Evolutionary conservation across 129 eudicot species (phyloP), one percentile per base, ranked within the genome.

Genomic region (Pulicaria dysenterica): DNA sequence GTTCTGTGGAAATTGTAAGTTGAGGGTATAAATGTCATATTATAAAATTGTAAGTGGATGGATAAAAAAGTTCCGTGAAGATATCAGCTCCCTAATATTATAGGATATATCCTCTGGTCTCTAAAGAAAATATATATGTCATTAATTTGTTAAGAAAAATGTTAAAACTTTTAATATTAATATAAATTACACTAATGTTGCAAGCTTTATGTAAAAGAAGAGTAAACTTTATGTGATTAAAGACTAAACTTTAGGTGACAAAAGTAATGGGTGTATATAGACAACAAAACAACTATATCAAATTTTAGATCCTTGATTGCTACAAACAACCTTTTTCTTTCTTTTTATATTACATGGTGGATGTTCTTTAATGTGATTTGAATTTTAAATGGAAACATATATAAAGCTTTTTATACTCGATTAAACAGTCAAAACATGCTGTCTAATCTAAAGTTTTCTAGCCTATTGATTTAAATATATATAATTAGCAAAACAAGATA

Each of bases 401-500:
- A 57, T 19, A 10, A 57, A 59, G 36, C 40, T 67, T 67, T 67
- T 66, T 12, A 67, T 48, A 65, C 19, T 15, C 72, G 48, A 67
- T 46, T 40, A 67, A 67, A 67, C 72, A 67, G 55, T 58, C 53
- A 67, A 62, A 67, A 48, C 45, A 67, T 67, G 73, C 45, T 67
- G 73, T 67, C 73, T 67, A 67, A 67, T 67, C 73, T 48, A 34
- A 67, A 67, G 59, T 67, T 67, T 67, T 67, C n/a, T 49, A 51
- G 11, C 73, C 34, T 49, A 67, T n/a, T 48, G 4, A 34, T 67
- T 67, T 67, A 48, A 67, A 58, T 58, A 47, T 24, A 24, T 24
- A 47, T 47, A 58, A 58, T 34, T 58, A 56, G 38, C 38, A 5
- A 12, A 5, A 12, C 5, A 55, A 14, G 5, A 55, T 55, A 55